Evolutionary conservation across 2,329 filamentous ascomycete species (phyloP).

Genomic region (Curvularia verruculosa): DNA sequence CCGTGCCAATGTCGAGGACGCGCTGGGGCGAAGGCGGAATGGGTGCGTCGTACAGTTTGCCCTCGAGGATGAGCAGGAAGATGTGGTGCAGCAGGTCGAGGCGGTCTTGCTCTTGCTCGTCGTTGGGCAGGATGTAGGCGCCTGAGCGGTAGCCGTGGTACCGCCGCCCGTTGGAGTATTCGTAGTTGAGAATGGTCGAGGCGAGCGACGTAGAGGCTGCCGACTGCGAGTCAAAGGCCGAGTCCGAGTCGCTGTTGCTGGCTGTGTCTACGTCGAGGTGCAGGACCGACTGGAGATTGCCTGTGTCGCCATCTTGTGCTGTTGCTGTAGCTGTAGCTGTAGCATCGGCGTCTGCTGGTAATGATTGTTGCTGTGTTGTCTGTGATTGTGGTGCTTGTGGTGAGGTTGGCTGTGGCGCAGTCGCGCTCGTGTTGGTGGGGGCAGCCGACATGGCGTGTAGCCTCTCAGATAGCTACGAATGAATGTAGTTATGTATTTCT

Average conservation of each 20-base stretch:
- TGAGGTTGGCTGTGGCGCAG: conserved; percentile 6
- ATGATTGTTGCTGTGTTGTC: conserved; percentile 1
- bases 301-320: conserved; percentile 6
- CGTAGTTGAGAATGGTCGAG: conserved; percentile 47
- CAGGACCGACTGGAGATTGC: conserved; percentile 33
- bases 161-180: conserved; percentile 48
- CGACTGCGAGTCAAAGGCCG: conserved; percentile 38
- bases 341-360: neutral
- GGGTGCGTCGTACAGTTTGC: conserved; percentile 47
- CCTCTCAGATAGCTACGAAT: conserved; percentile 1
- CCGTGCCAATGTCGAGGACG: conserved; percentile 50
- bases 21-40: conserved; percentile 26
- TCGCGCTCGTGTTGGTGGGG: conserved; percentile 18
- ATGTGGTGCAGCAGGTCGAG: conserved; percentile 50
- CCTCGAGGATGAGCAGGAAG: conserved; percentile 44
- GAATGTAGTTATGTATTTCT: too few species aligned
- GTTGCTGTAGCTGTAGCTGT: neutral
- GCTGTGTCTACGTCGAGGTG: conserved; percentile 38
- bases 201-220: conserved; percentile 43
- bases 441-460: conserved; percentile 17
- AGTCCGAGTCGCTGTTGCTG: conserved; percentile 39
- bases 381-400: neutral
- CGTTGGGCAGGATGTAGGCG: conserved; percentile 46
- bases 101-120: conserved; percentile 49
- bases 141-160: conserved; percentile 48